Evolutionary conservation across 176 grass and related monocot species (phyloP).

Genomic region (Carex kokanica): DNA sequence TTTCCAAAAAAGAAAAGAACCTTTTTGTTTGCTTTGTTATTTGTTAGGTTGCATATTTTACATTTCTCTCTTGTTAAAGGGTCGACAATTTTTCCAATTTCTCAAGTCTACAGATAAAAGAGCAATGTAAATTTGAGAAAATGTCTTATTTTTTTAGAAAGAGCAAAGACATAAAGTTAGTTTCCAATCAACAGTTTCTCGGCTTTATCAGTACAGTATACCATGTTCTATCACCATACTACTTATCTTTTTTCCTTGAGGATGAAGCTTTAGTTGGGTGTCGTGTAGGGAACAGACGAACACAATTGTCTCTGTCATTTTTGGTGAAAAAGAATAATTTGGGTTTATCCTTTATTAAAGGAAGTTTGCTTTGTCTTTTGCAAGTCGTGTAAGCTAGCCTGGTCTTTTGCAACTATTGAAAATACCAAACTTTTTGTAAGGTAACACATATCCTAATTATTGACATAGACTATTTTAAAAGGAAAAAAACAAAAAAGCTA

Average conservation of each 20-base stretch:
- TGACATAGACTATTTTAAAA: neutral
- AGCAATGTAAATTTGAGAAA: neutral
- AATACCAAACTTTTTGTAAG: neutral
- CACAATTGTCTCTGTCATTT: slow-evolving; percentile 19
- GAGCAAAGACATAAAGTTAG: neutral
- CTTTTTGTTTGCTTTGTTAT: neutral
- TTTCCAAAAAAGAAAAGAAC: too few species aligned
- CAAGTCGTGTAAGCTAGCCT: neutral
- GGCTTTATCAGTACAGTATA: neutral
- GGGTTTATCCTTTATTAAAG: too few species aligned
- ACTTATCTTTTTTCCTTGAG: neutral
- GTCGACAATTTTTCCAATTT: neutral
- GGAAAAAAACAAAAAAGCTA: neutral
- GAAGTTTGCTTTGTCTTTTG: too few species aligned
- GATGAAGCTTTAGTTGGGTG: slow-evolving; percentile 18
- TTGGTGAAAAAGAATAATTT: too few species aligned
- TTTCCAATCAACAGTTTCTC: neutral
- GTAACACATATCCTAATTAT: neutral
- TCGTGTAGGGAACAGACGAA: slow-evolving; percentile 15
- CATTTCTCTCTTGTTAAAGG: neutral
- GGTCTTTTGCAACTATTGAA: neutral
- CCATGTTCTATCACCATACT: neutral
- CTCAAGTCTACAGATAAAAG: neutral
- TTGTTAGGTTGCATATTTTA: neutral
- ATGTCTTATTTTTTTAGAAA: neutral